phyloP scores from a whole-genome alignment of 2,329 filamentous ascomycete species.

The Meredithiella fracta region DNA sequence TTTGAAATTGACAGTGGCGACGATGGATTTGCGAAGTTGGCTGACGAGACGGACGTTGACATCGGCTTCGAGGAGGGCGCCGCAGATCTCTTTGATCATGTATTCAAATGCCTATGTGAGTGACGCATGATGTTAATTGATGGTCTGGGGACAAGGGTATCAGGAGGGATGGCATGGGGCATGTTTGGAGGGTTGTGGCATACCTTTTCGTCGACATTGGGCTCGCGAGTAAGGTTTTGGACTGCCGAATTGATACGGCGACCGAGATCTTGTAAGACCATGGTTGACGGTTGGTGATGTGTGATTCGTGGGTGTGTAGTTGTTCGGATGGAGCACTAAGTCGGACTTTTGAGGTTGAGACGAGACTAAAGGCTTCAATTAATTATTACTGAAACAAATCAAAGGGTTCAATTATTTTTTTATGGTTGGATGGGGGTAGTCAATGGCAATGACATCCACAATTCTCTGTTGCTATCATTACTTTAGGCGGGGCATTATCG shows the following conservation, averaged over 20 bases:
- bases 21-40: conserved; percentile 83
- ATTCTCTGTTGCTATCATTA: too few relatives aligned
- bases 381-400: too few relatives aligned
- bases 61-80: conserved; percentile 88
- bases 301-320: not conserved
- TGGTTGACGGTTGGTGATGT: conserved; percentile 24
- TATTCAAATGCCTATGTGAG: conserved; percentile 70
- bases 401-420: too few relatives aligned
- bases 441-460: too few relatives aligned
- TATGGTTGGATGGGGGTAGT: too few relatives aligned
- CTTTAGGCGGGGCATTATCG: too few relatives aligned
- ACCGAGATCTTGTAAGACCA: conserved; percentile 98
- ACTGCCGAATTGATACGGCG: conserved; percentile 97
- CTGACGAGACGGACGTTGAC: conserved; percentile 92
- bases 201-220: conserved; percentile 92
- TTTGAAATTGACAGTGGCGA: conserved; percentile 81
- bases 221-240: conserved; percentile 77
- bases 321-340: not conserved
- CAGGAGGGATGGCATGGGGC: not conserved
- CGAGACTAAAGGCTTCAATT: too few relatives aligned
- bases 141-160: conserved; percentile 7
- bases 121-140: not conserved
- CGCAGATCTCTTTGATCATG: conserved; percentile 97
- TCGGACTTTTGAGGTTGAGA: too few relatives aligned
- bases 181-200: not conserved